phyloP scores from a whole-genome alignment of 129 eudicot species.

The Flaveria bidentis region DNA sequence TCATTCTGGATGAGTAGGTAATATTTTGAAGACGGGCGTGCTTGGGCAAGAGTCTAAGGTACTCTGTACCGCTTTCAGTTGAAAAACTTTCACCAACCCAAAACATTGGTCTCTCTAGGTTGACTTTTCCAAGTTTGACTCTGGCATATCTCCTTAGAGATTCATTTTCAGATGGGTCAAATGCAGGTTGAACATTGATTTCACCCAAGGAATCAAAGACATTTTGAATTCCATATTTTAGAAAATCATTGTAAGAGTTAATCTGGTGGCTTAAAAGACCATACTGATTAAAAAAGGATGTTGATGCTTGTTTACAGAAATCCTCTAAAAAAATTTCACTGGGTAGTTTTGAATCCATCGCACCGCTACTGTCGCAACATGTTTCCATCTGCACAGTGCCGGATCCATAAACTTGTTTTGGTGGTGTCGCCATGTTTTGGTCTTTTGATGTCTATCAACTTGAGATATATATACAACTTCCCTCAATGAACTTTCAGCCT shows the following conservation, averaged over 20 bases:
- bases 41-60: slow-evolving; percentile 55
- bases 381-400: slow-evolving; percentile 35
- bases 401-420: neutral
- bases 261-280: slow-evolving; percentile 85
- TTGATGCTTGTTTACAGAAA: slow-evolving; percentile 65
- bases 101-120: slow-evolving; percentile 63
- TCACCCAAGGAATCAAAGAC: slow-evolving; percentile 76
- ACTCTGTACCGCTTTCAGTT: slow-evolving; percentile 52
- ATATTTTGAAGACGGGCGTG: slow-evolving; percentile 97
- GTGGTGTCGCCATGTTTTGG: slow-evolving; percentile 6
- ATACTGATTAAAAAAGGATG: slow-evolving; percentile 59
- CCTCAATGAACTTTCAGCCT: neutral
- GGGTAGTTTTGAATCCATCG: slow-evolving; percentile 20
- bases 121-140: slow-evolving; percentile 70
- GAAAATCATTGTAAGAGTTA: slow-evolving; percentile 75
- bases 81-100: slow-evolving; percentile 72
- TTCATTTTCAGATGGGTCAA: slow-evolving; percentile 69
- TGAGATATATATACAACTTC: slow-evolving; percentile 10
- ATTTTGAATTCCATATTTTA: slow-evolving; percentile 62
- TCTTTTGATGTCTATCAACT: slow-evolving; percentile 3
- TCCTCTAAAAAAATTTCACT: slow-evolving; percentile 42
- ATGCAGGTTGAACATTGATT: slow-evolving; percentile 60
- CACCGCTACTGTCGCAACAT: slow-evolving; percentile 36
- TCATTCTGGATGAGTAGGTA: slow-evolving; percentile 85
- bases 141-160: slow-evolving; percentile 61